A percentile compares a stretch with the other conserved stretches of the same genome.
Evolutionary conservation across 257 asterid species (phyloP).

Genomic region (Jasminum sambac): DNA sequence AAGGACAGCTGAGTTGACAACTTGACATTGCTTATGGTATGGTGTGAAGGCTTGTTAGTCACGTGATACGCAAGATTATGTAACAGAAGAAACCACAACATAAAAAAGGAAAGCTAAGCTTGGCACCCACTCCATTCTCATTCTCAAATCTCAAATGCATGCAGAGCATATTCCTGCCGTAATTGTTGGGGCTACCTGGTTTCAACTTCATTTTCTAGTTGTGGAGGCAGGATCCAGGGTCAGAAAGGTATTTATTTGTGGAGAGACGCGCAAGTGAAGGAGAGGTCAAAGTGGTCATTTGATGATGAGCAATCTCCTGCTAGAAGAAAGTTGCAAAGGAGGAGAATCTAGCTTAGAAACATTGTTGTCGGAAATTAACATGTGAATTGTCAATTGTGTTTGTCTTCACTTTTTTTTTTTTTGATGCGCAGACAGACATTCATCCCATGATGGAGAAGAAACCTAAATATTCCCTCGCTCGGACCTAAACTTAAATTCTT

Average conservation of each 20-base stretch:
- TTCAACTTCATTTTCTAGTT: not conserved
- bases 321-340: too few species aligned
- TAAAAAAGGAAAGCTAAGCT: slow-evolving; percentile 31
- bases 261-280: too few species aligned
- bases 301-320: not conserved
- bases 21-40: too few species aligned
- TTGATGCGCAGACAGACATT: slow-evolving; percentile 21
- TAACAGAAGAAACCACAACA: not conserved
- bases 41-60: too few species aligned
- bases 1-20: too few species aligned
- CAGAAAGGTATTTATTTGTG: too few species aligned
- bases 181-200: not conserved
- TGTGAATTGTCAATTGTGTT: not conserved
- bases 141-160: slow-evolving; percentile 18
- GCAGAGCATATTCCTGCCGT: not conserved
- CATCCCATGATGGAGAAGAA: slow-evolving; percentile 61
- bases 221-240: not conserved
- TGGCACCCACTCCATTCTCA: slow-evolving; percentile 37
- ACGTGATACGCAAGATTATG: too few species aligned
- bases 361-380: not conserved
- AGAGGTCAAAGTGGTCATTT: slow-evolving; percentile 1
- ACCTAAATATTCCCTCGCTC: slow-evolving; percentile 62
- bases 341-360: not conserved
- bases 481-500: slow-evolving; percentile 39
- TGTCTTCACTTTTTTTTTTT: slow-evolving; percentile 7